These are phyloP conservation scores for Fraxinus pennsylvanica DNA, from an alignment of 257 asterid genomes.

Conservation along the genomic window DNA sequence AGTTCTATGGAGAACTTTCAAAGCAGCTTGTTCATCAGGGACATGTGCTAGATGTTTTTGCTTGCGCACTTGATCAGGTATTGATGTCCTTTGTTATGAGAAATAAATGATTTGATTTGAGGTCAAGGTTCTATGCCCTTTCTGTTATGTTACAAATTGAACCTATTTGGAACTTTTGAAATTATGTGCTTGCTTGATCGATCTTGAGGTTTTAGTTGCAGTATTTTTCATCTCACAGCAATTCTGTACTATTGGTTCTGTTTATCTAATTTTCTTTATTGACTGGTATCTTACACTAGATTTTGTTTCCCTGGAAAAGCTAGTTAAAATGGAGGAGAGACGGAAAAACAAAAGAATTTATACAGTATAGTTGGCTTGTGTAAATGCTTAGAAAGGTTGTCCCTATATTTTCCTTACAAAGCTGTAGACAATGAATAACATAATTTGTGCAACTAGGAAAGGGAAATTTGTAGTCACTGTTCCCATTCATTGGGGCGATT, in stretches of 20 bases:
- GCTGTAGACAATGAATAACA: not conserved
- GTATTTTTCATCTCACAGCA: constrained; percentile 3
- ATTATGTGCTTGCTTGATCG: not conserved
- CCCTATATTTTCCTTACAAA: not conserved
- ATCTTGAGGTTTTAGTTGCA: constrained; percentile 11
- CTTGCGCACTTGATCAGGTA: constrained; percentile 99
- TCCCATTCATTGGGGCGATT: not conserved
- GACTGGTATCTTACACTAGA: not conserved
- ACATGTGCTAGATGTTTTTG: constrained; percentile 91
- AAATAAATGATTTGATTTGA: not conserved
- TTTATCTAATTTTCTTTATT: constrained; percentile 5
- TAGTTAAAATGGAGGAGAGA: constrained; percentile 5
- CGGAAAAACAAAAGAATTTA: not conserved
- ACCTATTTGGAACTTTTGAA: not conserved
- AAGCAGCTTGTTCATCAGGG: constrained; percentile 98
- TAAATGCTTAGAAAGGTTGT: not conserved
- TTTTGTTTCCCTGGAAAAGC: not conserved
- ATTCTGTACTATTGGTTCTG: not conserved
- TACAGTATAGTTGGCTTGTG: constrained; percentile 6
- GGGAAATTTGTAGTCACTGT: not conserved
- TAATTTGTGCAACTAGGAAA: not conserved
- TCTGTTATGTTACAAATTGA: not conserved
- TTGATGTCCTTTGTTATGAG: constrained; percentile 17
- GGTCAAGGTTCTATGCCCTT: constrained; percentile 3
- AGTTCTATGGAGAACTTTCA: constrained; percentile 80